Percentiles rank a stretch among this genome's conserved stretches.
These are phyloP conservation scores for Lasiodiplodia theobromae DNA, from an alignment of 2,329 filamentous ascomycete genomes.

Conservation along the genomic window DNA sequence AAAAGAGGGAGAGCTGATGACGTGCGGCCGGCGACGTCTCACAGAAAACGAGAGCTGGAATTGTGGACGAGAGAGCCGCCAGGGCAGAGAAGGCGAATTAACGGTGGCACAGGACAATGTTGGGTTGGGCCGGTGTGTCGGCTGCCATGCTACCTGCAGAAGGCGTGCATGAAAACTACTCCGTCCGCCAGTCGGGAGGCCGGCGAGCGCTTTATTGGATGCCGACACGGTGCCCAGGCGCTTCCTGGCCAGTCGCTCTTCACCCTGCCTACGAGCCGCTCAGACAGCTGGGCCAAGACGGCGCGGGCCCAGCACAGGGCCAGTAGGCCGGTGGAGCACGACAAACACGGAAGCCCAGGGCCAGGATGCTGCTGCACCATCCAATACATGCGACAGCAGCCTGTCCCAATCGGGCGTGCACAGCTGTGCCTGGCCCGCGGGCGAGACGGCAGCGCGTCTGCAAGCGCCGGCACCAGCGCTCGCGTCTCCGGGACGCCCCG, in stretches of 20 bases:
- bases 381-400: slow-evolving; percentile 30
- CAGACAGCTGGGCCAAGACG: slow-evolving; percentile 5
- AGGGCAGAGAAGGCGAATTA: neutral
- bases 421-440: slow-evolving; percentile 10
- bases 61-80: neutral
- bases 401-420: slow-evolving; percentile 8
- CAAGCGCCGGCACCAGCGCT: slow-evolving; percentile 15
- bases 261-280: neutral
- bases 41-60: slow-evolving; percentile 21
- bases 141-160: slow-evolving; percentile 20
- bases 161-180: slow-evolving; percentile 16
- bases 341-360: slow-evolving; percentile 21
- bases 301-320: neutral
- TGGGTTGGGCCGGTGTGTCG: neutral
- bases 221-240: slow-evolving; percentile 11
- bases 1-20: slow-evolving; percentile 20
- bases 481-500: slow-evolving; percentile 7
- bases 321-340: slow-evolving; percentile 14
- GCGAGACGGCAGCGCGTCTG: slow-evolving; percentile 2
- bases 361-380: slow-evolving; percentile 29
- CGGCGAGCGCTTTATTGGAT: slow-evolving; percentile 20
- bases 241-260: slow-evolving; percentile 11
- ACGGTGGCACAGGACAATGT: slow-evolving; percentile 16
- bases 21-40: slow-evolving; percentile 27
- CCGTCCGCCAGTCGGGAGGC: slow-evolving; percentile 8